Base-by-base conservation (phyloP, 345 rosid genomes). In the Crucihimalaya himalaica region DNA sequence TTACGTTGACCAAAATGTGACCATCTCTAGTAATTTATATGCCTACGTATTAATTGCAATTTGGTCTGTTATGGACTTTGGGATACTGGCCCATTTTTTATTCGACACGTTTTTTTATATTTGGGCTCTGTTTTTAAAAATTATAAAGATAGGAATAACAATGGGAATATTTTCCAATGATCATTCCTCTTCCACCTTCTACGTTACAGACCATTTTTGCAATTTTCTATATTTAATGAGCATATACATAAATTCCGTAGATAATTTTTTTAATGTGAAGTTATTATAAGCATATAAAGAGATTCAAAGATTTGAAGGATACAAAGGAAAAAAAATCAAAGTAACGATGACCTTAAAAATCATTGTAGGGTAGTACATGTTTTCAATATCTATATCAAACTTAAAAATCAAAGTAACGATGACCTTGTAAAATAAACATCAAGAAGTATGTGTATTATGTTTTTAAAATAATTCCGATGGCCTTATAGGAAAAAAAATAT, bases 151-250 rank as follows among this genome's bases (percentile, higher is more conserved):
- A 35, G 46, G 59, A 40, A 69, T 68, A 55, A 42, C 28, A 19
- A 18, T 68, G 18, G 6, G 69, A 62, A 63, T 52, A 34, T 52
- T 63, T 39, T 20, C 45, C 52, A 16, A 16, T 21, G 11, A 15
- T 42, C 11, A 11, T 42, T 34, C 45, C 4, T 62, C 76, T 60
- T 40, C 54, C 69, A 71, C 76, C 12, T 71, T 62, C 76, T 15
- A 54, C 2, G 59, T 10, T 28, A 54, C n/a, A 13, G 6, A 13
- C 13, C 6, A 16, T 40, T 40, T 40, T 40, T 13, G 51, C 16
- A 51, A 23, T 51, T 21, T 21, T 23, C n/a, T 50, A 51, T 12
- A 21, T 6, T 51, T 11, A 10, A 21, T 51, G 56, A 51, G 56
- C 29, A 51, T 51, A 51, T 51, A 5, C 12, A 51, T 8, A 21